Conservation (phyloP, 2,329 filamentous ascomycete species). For the Blastomyces emzantsi region DNA sequence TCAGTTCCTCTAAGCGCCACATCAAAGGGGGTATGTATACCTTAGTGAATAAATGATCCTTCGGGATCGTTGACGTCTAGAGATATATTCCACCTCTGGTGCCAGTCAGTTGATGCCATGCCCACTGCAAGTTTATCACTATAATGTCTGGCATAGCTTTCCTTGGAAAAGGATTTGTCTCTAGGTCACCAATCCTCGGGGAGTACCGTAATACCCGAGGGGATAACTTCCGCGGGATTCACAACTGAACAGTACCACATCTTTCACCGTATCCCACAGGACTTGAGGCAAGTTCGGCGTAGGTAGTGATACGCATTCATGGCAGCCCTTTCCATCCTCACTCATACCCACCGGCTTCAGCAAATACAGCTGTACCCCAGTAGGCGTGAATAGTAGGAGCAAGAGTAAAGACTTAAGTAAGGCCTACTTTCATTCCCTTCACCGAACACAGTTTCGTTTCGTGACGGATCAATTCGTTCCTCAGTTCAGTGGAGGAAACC, state of each 20-base stretch:
- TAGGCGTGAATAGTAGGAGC: not conserved
- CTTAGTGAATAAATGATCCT: not conserved
- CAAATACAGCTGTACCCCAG: not conserved
- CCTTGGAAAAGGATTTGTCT: not conserved
- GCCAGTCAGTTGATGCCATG: not conserved
- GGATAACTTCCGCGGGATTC: not conserved
- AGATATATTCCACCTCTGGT: not conserved
- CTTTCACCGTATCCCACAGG: not conserved
- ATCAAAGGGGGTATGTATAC: not conserved
- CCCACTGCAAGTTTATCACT: not conserved
- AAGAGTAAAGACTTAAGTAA: conserved; percentile 1
- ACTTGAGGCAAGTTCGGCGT: not conserved
- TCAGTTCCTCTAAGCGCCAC: not conserved
- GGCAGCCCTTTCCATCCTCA: not conserved
- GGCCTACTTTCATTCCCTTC: not conserved
- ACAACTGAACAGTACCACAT: not conserved
- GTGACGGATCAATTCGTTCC: not conserved
- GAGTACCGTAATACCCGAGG: not conserved
- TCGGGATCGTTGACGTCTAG: not conserved
- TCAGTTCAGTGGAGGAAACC: not conserved
- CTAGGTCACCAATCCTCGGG: not conserved
- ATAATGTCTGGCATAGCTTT: not conserved
- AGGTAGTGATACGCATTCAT: too few relatives aligned
- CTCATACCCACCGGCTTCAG: not conserved
- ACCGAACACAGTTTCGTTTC: not conserved